These are phyloP conservation scores for Russula griseocarnosa DNA, from an alignment of 768 basidiomycete species.

Conservation along the genomic window DNA sequence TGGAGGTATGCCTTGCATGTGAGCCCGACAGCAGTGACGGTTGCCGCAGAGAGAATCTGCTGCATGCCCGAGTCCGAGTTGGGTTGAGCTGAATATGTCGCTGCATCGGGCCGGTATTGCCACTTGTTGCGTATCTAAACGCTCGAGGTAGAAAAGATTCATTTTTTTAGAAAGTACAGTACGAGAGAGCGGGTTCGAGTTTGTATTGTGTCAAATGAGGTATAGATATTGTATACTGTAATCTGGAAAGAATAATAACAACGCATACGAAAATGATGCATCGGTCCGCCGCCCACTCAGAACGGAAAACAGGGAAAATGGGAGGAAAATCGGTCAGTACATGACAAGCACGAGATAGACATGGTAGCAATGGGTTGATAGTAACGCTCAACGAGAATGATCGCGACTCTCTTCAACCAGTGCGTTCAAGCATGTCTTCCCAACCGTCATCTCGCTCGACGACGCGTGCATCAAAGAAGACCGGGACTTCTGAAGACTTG, in stretches of 20 bases:
- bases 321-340: slow-evolving; percentile 2
- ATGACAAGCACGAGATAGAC: neutral
- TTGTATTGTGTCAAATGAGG: neutral
- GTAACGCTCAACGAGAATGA: slow-evolving; percentile 18
- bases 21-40: no score
- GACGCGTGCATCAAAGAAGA: slow-evolving; percentile 67
- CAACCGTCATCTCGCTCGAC: slow-evolving; percentile 77
- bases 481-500: no score
- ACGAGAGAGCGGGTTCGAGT: neutral
- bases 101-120: no score
- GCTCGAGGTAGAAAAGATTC: neutral
- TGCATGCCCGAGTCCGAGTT: no score
- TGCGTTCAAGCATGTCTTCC: slow-evolving; percentile 71
- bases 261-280: neutral
- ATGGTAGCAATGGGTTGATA: no score
- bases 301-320: neutral
- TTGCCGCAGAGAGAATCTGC: no score
- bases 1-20: no score
- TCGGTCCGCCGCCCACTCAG: no score
- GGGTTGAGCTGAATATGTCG: no score
- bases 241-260: slow-evolving; percentile 9
- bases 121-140: no score
- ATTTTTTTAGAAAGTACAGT: neutral
- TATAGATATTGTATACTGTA: slow-evolving; percentile 18
- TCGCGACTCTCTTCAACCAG: slow-evolving; percentile 60